Conservation (phyloP, 2,329 filamentous ascomycete species). For the Cladophialophora bantiana region DNA sequence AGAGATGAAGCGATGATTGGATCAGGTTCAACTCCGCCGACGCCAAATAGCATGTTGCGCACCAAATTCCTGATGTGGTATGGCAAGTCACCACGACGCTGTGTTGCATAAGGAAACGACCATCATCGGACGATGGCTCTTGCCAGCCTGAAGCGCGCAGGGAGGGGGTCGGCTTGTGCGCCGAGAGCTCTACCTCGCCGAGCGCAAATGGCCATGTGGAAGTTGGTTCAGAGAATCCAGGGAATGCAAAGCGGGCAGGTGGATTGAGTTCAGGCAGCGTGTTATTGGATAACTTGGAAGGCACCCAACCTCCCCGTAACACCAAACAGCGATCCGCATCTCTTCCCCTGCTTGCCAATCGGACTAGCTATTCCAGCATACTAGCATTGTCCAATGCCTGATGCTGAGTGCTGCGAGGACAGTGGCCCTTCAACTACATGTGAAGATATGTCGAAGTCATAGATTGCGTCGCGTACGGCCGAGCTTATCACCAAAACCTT, state of each 20-base stretch:
- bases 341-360: background rate
- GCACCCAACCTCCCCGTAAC: background rate
- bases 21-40: background rate
- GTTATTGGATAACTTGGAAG: background rate
- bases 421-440: no score
- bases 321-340: background rate
- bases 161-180: background rate
- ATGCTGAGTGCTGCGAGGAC: no score
- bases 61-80: background rate
- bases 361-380: no score
- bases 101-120: background rate
- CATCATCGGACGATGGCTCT: background rate
- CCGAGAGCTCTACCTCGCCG: no score
- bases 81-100: background rate
- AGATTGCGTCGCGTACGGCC: background rate
- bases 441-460: background rate
- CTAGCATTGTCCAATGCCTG: no score
- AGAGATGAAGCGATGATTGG: background rate
- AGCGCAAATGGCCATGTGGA: no score
- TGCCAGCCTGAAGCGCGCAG: background rate
- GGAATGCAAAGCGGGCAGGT: no score
- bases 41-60: background rate
- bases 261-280: background rate
- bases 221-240: no score
- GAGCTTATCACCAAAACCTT: background rate